Percentiles rank a stretch among this genome's conserved stretches.
Evolutionary conservation across 768 basidiomycete genomes (phyloP).

Genomic region (Boletellus ananas): DNA sequence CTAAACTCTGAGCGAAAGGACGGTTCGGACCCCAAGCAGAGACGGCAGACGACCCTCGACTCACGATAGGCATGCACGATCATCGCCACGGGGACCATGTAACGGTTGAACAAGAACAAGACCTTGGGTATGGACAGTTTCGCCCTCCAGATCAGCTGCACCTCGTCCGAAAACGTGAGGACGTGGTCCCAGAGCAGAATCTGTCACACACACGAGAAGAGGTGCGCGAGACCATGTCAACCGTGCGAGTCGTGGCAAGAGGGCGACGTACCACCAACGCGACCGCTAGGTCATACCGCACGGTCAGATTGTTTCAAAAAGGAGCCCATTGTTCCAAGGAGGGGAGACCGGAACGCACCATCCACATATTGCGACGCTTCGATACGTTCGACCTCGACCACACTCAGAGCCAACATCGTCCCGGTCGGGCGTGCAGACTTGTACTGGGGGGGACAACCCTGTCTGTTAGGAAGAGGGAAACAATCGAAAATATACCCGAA

Average conservation of each 20-base stretch:
- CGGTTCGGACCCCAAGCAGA: neutral
- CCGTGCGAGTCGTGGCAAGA: too few relatives aligned
- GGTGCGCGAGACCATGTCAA: too few relatives aligned
- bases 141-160: constrained; percentile 31
- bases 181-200: constrained; percentile 34
- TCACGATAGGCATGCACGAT: constrained; percentile 30
- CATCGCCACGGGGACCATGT: constrained; percentile 30
- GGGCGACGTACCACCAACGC: constrained; percentile 23
- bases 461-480: neutral
- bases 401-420: constrained; percentile 5
- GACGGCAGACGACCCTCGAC: neutral
- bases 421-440: neutral
- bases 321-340: neutral
- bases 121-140: constrained; percentile 26
- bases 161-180: constrained; percentile 33
- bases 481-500: neutral
- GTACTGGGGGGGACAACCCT: too few relatives aligned
- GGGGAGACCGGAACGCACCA: constrained; percentile 14
- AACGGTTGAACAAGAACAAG: constrained; percentile 34
- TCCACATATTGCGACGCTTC: constrained; percentile 23
- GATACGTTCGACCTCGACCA: constrained; percentile 4
- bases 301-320: neutral
- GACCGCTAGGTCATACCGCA: constrained; percentile 7
- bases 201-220: constrained; percentile 11
- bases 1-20: constrained; percentile 19